A percentile compares a stretch with the other conserved stretches of the same genome.
phyloP scores from a whole-genome alignment of 208 protist genomes.

The Lotmaria passim region DNA sequence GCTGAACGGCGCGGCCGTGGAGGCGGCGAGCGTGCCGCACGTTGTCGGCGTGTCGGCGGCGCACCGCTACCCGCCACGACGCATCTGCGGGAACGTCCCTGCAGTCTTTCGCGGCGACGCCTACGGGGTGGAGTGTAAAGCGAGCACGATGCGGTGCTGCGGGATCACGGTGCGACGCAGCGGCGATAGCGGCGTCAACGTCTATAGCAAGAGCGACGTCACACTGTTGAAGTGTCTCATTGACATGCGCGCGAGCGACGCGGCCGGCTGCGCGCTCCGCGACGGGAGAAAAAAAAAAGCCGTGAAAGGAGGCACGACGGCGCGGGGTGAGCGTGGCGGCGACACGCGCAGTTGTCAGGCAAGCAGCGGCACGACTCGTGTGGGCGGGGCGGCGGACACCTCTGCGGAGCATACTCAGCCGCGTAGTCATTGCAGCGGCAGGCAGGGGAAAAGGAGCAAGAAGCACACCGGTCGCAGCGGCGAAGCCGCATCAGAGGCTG shows the following conservation, averaged over 20 bases:
- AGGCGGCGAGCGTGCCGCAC: constrained; percentile 36
- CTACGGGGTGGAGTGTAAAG: constrained; percentile 66
- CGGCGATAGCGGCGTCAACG: constrained; percentile 69
- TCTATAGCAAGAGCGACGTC: constrained; percentile 47
- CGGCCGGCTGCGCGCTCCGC: constrained; percentile 26
- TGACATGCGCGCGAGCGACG: constrained; percentile 37
- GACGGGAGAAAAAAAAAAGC: background rate
- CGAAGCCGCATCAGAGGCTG: too few species aligned
- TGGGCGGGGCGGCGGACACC: too few species aligned
- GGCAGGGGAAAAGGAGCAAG: too few species aligned
- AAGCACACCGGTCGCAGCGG: too few species aligned
- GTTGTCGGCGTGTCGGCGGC: constrained; percentile 41
- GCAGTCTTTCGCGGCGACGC: constrained; percentile 52
- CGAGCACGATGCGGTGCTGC: constrained; percentile 46
- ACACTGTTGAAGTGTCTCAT: constrained; percentile 51
- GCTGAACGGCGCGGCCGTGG: constrained; percentile 51
- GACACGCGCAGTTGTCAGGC: too few species aligned
- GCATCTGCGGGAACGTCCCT: constrained; percentile 49
- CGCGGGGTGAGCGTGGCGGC: too few species aligned
- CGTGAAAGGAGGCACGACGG: background rate
- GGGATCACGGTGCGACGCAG: constrained; percentile 53
- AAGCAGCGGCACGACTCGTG: too few species aligned
- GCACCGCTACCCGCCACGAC: constrained; percentile 31
- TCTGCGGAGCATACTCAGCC: too few species aligned
- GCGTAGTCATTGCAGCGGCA: too few species aligned